Evolutionary conservation across 2,329 filamentous ascomycete genomes (phyloP), one percentile per base, ranked within the genome.

Genomic region (Monosporascus sp.): DNA sequence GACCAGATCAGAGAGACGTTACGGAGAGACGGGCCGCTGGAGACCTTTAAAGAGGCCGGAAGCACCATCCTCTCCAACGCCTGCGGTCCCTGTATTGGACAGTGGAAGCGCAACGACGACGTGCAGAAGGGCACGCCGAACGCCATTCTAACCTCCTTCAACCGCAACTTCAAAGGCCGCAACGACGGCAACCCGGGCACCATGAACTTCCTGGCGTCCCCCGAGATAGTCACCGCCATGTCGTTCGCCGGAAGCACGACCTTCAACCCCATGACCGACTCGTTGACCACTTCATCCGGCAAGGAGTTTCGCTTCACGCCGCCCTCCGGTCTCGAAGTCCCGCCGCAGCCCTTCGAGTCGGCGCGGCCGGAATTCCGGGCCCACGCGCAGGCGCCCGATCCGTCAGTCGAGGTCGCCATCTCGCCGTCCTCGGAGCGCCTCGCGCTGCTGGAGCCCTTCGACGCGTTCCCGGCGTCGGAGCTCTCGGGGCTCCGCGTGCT

Each of bases 121-220:
- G 82, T 95, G 18, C 71, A 76, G 55, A 96, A 96, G 75, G 92
- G 91, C 57, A 89, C 92, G 54, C 78, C 84, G 51, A 99, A 99
- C 68, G 94, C 94, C 57, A 97, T 99, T 65, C 84, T 99, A 66
- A 93, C 91, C 9, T 97, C 92, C 1, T 99, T 97, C 78, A 99
- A 99, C 80, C 89, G 94, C 56, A 99, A 99, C 76, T 99, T 99
- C 79, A 89, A 89, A 49, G 93, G 91, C 56, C 89, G 94, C 60
- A 99, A 99, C 70, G 94, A 99, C 68, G 94, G 94, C 58, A 99
- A 99, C 77, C 86, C 89, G 22, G 86, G 88, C 43, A 99, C 94
- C 8, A 97, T 97, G 92, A 99, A 97, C 79, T 99, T 99, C 76
- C 82, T 99, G 50, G 93, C 94, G 9, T 97, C 92, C 0, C 94